Conservation (phyloP, 345 rosid species). For the Mercurialis annua region DNA sequence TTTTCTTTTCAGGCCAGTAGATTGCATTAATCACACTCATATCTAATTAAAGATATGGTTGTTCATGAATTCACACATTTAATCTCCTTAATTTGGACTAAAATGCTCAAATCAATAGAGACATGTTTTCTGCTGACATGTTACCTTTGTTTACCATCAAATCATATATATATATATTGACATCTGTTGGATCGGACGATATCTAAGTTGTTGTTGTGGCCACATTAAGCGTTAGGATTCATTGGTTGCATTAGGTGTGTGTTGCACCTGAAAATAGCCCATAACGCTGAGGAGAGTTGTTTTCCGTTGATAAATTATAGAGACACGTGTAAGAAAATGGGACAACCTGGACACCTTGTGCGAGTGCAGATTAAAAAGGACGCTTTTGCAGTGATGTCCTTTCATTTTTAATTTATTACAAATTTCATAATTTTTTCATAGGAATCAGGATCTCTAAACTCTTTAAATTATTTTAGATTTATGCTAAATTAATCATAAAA, state of each 20-base stretch:
- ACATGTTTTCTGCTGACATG: background rate
- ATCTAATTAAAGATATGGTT: background rate
- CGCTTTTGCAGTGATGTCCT: constrained; percentile 1
- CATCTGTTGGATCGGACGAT: too few relatives aligned
- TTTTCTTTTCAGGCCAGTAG: background rate
- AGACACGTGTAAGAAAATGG: constrained; percentile 43
- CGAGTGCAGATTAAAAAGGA: too few relatives aligned
- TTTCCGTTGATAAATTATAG: background rate
- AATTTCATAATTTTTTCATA: too few relatives aligned
- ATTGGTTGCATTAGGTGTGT: background rate
- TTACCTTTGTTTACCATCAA: too few relatives aligned
- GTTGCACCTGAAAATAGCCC: background rate
- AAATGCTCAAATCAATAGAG: background rate
- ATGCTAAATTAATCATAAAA: too few relatives aligned
- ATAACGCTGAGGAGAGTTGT: background rate
- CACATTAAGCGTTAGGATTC: background rate
- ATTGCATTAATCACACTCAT: background rate
- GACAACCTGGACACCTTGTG: constrained; percentile 36
- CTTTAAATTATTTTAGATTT: too few relatives aligned
- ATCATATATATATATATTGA: too few relatives aligned
- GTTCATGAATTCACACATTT: background rate
- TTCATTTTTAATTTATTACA: background rate
- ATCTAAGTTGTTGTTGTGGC: background rate
- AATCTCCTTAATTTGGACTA: background rate
- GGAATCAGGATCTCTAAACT: too few relatives aligned